Evolutionary conservation across 805 yeast genomes (phyloP), one percentile per base, ranked within the genome.

Genomic region (Blastobotrys terrestris): DNA sequence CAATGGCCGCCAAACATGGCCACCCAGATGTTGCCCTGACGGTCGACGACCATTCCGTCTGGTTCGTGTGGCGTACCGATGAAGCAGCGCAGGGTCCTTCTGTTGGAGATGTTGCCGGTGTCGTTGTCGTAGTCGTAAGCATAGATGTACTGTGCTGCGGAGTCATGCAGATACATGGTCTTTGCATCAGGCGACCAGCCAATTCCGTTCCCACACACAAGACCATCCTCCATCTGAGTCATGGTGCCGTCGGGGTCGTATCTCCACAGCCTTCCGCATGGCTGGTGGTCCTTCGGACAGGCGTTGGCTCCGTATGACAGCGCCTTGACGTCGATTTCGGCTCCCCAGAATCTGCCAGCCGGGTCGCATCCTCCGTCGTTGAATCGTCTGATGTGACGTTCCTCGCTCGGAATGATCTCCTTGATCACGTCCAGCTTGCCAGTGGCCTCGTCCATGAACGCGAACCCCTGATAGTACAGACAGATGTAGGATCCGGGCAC

Each of bases 291-390:
- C n/a, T 40, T 49, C 15, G 62, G 59, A 15, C 57, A 49, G 50
- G 56, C 58, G 3, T 62, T 63, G 3, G 63, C 60, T 8, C 71
- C 71, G 16, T 48, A 51, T 4, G 61, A 51, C 20, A 64, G 55
- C 13, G 64, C 64, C 31, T 52, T 50, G 44, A 57, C 58, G 49
- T 68, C 72, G 39, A 67, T 62, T 56, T 68, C 72, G 14, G 68
- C 69, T 21, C 79, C 81, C 81, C 81, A 87, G 50, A 89, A 76
- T 58, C 83, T 76, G 1, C 96, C 95, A 63, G 79, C 72, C 5
- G 87, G 85, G 54, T 87, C 90, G 46, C 87, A 78, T 44, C 81
- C 80, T 0, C 96, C 96, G 64, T 89, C 97, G 64, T 89, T 89
- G 43, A 94, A 83, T 63, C 88, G 57, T 44, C 66, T 52, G 44